Base-by-base conservation (phyloP, 2,329 filamentous ascomycete species). In the Byssochlamys sp. region DNA sequence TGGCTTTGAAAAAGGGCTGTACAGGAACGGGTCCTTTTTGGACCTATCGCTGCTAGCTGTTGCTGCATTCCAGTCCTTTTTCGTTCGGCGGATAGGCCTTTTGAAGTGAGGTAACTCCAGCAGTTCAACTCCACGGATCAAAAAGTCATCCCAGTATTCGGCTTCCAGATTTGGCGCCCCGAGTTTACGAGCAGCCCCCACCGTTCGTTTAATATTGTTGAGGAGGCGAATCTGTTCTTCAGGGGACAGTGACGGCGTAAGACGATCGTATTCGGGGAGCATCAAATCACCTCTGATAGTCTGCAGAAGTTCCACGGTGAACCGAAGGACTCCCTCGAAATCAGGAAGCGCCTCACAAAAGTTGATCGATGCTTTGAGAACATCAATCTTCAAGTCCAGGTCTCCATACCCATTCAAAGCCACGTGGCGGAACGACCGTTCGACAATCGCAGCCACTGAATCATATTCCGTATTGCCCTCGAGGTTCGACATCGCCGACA, bases 61-160 rank as follows among this genome's bases (percentile, higher is more conserved):
- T 11, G 73, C 74, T 9, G 75, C 70, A 52, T 78, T 75, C 45
- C 84, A 68, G 59, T 83, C 81, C 39, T 73, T 75, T 57, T 74
- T 78, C 19, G 74, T 77, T 66, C 91, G 88, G 4, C 86, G 80
- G 55, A 89, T 81, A 0, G 89, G 86, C 14, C 81, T 80, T 62
- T 82, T 81, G 10, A 81, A 80, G 49, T 78, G 73, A 9, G 84
- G 77, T 39, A 84, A 72, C 26, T 87, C 78, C 54, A 91, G 83
- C 50, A 95, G 77, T 56, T 86, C 83, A 64, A 95, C 78, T 61
- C 85, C 85, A 54, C 94, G 85, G 52, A 99, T 81, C 7, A 99
- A 78, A 65, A 97, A 97, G 67, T 96, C 90, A 70, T 99, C 94
- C 94, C 94, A 99, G 69, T 96, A 99, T 64, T 94, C 88, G 4